A percentile compares a stretch with the other conserved stretches of the same genome.
Evolutionary conservation across 2,329 filamentous ascomycete species (phyloP).

Genomic region (Trichoderma gracile): DNA sequence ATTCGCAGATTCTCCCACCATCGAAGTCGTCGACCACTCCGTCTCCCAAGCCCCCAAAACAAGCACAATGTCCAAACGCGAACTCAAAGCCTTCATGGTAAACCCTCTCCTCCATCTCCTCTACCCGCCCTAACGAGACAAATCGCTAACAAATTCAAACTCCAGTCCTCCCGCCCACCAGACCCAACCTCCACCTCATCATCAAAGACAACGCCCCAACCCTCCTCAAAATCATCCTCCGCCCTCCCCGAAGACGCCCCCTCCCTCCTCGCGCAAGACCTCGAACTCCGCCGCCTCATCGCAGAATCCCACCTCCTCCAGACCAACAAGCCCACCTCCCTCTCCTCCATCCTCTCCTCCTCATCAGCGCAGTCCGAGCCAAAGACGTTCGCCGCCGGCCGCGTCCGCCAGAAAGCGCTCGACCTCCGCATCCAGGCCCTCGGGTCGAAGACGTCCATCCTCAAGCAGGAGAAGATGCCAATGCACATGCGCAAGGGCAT

Average conservation of each 20-base stretch:
- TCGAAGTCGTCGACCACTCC: constrained; percentile 66
- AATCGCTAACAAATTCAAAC: not conserved
- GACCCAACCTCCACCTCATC: constrained; percentile 35
- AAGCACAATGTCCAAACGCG: constrained; percentile 61
- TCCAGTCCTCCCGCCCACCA: constrained; percentile 53
- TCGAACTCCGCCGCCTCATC: constrained; percentile 86
- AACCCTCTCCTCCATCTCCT: constrained; percentile 9
- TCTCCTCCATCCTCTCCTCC: constrained; percentile 43
- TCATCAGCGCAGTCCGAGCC: constrained; percentile 38
- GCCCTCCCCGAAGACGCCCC: constrained; percentile 58
- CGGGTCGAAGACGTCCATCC: constrained; percentile 74
- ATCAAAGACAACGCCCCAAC: constrained; percentile 29
- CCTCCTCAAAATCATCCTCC: constrained; percentile 33
- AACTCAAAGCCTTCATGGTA: constrained; percentile 79
- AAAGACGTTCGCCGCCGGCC: constrained; percentile 58
- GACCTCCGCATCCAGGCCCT: constrained; percentile 82
- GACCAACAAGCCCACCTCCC: constrained; percentile 50
- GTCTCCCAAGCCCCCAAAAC: constrained; percentile 41
- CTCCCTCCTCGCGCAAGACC: constrained; percentile 82
- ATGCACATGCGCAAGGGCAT: constrained; percentile 88
- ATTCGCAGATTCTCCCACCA: constrained; percentile 34
- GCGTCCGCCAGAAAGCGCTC: constrained; percentile 75
- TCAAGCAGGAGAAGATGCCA: constrained; percentile 83
- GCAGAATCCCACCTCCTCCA: constrained; percentile 84
- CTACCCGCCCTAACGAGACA: constrained; percentile 5